These are phyloP conservation scores for Rhodotorula sphaerocarpa DNA, from an alignment of 768 basidiomycete species.

Conservation along the genomic window DNA sequence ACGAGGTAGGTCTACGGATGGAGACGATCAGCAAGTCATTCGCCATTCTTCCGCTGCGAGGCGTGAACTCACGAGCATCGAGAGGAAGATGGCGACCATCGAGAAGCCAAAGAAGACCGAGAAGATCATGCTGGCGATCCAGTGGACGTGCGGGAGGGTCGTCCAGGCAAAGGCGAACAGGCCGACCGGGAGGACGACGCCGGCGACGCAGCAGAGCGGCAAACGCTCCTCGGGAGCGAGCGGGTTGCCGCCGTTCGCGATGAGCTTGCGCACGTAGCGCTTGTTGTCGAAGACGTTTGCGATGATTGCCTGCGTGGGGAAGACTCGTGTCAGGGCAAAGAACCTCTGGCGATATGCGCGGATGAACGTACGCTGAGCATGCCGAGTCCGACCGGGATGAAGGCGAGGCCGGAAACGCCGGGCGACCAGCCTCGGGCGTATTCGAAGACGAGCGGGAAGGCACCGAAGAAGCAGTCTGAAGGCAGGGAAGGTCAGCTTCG, in stretches of 20 bases:
- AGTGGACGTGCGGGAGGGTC: constrained; percentile 47
- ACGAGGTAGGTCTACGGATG: constrained; percentile 5
- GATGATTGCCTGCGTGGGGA: constrained; percentile 18
- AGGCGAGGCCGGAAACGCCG: constrained; percentile 45
- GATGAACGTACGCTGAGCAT: constrained; percentile 14
- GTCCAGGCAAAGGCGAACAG: constrained; percentile 37
- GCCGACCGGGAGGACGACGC: constrained; percentile 42
- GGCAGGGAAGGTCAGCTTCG: too few relatives aligned
- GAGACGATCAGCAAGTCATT: background rate
- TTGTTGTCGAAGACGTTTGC: constrained; percentile 42
- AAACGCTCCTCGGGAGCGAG: constrained; percentile 47
- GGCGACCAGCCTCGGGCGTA: constrained; percentile 44
- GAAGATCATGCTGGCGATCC: constrained; percentile 61
- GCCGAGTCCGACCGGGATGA: constrained; percentile 40
- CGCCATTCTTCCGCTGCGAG: too few relatives aligned
- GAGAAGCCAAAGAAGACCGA: constrained; percentile 58
- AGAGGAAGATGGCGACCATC: constrained; percentile 54
- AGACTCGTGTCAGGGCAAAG: too few relatives aligned
- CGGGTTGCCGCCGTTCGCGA: constrained; percentile 39
- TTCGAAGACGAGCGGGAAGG: constrained; percentile 47
- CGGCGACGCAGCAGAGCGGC: constrained; percentile 43
- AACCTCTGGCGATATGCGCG: too few relatives aligned
- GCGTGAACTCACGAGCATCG: too few relatives aligned
- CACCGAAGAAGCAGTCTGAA: constrained; percentile 37
- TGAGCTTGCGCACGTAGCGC: constrained; percentile 42